Evolutionary conservation across 2,329 filamentous ascomycete species (phyloP), one percentile per base, ranked within the genome.

Genomic region (Colletotrichum sidae): DNA sequence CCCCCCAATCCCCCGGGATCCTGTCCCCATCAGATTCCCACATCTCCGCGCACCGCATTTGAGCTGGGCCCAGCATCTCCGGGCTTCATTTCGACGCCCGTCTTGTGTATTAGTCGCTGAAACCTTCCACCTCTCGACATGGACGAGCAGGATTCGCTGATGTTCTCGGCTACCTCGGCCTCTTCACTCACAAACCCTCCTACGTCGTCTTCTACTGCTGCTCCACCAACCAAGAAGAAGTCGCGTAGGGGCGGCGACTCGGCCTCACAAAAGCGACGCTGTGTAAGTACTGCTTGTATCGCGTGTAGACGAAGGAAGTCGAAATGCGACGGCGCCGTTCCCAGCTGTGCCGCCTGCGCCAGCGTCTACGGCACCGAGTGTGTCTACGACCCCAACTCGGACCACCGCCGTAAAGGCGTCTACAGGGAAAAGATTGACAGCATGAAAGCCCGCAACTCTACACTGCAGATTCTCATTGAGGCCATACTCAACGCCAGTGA

Each of bases 331-430:
- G 95, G 95, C 65, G 94, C 94, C 60, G 84, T 92, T 6, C 95
- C 95, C 6, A 94, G 92, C 72, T 98, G 96, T 76, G 95, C 95
- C 8, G 95, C 96, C n/a, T 99, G 96, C 79, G 89, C 92, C 68
- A 97, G 94, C 71, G 95, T 98, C 59, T 98, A 99, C 75, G 88
- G 89, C 67, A 96, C 92, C 67, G 89, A 92, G 80, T 97, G 96
- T 77, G 85, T 97, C 69, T 98, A 98, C 83, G 95, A 98, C 75
- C 95, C 94, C 4, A 96, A 94, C 75, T 97, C 94, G 64, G 96
- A 99, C 77, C 94, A 97, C 77, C 91, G 96, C 54, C 90, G 96
- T 55, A 98, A 98, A 77, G 96, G 96, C 66, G 96, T 98, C 53
- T 98, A 98, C 78, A 94, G 95, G 74, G 94, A 97, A 78, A 96